Base-by-base conservation (phyloP, 164 flowering plant genomes). In the Tetrastigma voinierianum region DNA sequence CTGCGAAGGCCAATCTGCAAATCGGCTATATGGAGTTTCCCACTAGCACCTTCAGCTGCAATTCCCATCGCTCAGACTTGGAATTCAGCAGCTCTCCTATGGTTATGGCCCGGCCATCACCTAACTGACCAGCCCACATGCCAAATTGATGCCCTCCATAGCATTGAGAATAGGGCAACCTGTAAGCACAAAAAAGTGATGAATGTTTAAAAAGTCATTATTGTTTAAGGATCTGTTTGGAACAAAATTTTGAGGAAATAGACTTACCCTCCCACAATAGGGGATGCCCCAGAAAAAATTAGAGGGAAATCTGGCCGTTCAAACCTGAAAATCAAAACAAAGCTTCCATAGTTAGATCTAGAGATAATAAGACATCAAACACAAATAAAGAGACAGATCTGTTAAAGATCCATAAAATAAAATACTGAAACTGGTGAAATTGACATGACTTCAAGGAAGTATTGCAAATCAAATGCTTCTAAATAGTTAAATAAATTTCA, bases 121-220 rank as follows among this genome's bases (percentile, higher is more conserved):
- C 99, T 66, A 96, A 77, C 81, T 96, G 99, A 53, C 97, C 99
- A 74, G 99, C 99, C 98, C 98, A 96, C 81, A 77, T 85, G 48
- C 99, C 99, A 81, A 96, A 96, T 67, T 96, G 99, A 80, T 96
- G 99, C 46, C 99, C 99, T 58, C 99, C 99, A 80, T 96, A 96
- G 81, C 97, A 90, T 64, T 93, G 98, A 65, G 99, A 97, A 80
- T 96, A 96, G 4, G 99, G 84, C 71, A 86, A 58, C 67, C 99
- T 92, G 81, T 24, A 59, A 57, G 43, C 48, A 7, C 1, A 32
- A 1, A 65, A 70, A 17, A 58, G 21, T 25, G 43, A 40, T 20
- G 13, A 40, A 10, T 57, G 25, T 6, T 18, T 7, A 48, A 49
- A 4, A 10, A 46, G 20, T 11, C 11, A n/a, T 11, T 1, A 17